These are phyloP conservation scores for Lolium rigidum DNA, from an alignment of 176 grass and related monocot genomes.

Conservation along the genomic window DNA sequence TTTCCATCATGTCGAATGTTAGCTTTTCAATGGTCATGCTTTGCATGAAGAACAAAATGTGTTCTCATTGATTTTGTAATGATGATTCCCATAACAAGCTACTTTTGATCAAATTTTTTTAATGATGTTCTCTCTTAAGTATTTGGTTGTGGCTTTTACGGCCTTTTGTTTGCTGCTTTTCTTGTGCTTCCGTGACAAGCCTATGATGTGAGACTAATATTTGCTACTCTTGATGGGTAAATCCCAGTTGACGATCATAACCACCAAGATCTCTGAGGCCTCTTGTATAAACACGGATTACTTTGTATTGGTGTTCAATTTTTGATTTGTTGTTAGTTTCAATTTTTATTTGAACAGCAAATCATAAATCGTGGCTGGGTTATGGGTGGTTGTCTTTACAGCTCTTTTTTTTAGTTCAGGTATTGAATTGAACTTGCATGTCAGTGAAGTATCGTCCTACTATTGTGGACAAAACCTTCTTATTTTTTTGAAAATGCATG, in stretches of 20 bases:
- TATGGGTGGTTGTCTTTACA: too few species aligned
- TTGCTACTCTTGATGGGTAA: conserved; percentile 43
- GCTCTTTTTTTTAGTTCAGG: too few species aligned
- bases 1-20: background rate
- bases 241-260: conserved; percentile 33
- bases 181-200: background rate
- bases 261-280: background rate
- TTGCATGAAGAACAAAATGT: background rate
- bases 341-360: background rate
- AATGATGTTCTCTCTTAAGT: background rate
- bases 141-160: background rate
- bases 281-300: background rate
- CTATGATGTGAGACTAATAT: conserved; percentile 28
- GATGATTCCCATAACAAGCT: background rate
- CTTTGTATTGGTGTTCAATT: background rate
- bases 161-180: background rate
- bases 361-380: too few species aligned
- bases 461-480: too few species aligned
- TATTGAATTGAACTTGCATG: too few species aligned
- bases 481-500: too few species aligned
- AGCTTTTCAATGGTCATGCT: background rate
- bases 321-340: background rate
- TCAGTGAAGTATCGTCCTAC: too few species aligned
- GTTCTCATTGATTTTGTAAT: conserved; percentile 7
- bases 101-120: background rate